Conservation (phyloP, 164 flowering plant species). For the Annona cherimola region DNA sequence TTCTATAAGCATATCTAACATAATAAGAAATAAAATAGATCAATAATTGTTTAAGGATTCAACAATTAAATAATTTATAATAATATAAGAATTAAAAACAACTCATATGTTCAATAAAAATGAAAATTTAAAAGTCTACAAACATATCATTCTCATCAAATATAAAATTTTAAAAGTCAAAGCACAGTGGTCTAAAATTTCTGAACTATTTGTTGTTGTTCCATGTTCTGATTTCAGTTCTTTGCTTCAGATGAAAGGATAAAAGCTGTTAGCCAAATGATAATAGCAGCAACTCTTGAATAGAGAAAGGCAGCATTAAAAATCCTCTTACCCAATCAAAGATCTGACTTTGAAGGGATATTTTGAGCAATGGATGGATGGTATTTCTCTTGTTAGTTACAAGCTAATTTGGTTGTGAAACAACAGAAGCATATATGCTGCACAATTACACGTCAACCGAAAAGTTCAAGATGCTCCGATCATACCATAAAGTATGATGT, state of each 20-base stretch:
- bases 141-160: too few species aligned
- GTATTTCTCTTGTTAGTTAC: constrained; percentile 27
- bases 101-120: too few species aligned
- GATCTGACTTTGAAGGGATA: constrained; percentile 96
- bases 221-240: constrained; percentile 44
- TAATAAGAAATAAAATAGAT: too few species aligned
- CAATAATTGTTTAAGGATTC: too few species aligned
- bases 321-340: constrained; percentile 80
- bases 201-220: neutral
- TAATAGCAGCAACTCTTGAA: constrained; percentile 84
- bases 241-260: constrained; percentile 99
- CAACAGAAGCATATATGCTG: neutral
- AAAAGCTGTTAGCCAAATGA: constrained; percentile 95
- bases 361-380: constrained; percentile 92
- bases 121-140: too few species aligned
- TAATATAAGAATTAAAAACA: too few species aligned
- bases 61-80: too few species aligned
- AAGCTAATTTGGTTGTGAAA: neutral
- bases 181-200: neutral
- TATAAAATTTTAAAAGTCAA: too few species aligned
- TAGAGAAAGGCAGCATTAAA: constrained; percentile 76
- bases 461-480: neutral
- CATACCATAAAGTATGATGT: neutral
- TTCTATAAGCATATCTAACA: too few species aligned
- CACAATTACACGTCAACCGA: neutral